These are phyloP conservation scores for Suillus tomentosus DNA, from an alignment of 768 basidiomycete genomes.

Conservation along the genomic window DNA sequence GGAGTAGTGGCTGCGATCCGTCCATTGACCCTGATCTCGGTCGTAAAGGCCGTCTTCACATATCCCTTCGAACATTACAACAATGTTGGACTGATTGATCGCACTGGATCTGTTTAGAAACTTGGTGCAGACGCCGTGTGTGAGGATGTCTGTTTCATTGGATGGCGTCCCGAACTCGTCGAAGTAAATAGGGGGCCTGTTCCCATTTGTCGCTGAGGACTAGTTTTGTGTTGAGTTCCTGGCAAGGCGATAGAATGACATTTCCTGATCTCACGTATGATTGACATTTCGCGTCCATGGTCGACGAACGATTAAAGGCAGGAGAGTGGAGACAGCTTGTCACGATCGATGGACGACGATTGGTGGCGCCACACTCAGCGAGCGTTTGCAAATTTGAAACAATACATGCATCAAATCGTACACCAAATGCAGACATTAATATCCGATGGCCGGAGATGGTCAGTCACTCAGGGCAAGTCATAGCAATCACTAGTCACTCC, in stretches of 20 bases:
- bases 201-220: background rate
- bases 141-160: background rate
- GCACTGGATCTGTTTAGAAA: background rate
- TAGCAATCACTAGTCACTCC: background rate
- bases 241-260: background rate
- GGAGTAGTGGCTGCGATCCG: background rate
- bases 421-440: no score
- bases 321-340: background rate
- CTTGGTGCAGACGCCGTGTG: background rate
- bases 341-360: background rate
- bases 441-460: no score
- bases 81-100: background rate
- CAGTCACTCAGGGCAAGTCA: background rate
- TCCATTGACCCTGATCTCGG: conserved; percentile 3
- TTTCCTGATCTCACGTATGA: background rate
- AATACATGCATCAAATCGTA: background rate
- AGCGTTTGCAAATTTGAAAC: no score
- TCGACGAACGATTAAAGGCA: background rate
- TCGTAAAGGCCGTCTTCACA: conserved; percentile 6
- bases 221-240: background rate
- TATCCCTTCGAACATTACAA: background rate
- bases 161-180: background rate
- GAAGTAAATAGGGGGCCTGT: background rate
- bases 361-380: no score
- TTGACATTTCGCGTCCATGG: background rate